Conservation (phyloP, 2,329 filamentous ascomycete genomes). For the Chaetomium sp. region DNA sequence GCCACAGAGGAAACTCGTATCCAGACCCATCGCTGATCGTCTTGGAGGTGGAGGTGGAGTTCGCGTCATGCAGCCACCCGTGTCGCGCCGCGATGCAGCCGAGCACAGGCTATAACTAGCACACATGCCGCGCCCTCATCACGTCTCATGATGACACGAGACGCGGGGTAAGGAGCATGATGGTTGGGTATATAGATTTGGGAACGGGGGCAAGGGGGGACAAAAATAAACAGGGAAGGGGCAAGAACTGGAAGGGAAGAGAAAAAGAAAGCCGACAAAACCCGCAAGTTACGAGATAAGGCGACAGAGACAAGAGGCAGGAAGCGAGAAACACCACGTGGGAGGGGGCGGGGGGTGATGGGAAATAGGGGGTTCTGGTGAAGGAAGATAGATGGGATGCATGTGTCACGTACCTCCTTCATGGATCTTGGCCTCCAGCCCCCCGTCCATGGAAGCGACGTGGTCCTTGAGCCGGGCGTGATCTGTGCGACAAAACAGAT, state of each 20-base stretch:
- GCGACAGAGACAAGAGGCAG: neutral
- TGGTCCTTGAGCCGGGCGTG: constrained; percentile 92
- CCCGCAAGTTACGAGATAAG: constrained; percentile 11
- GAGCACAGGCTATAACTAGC: neutral
- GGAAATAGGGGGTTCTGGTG: too few species aligned
- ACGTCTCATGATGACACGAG: constrained; percentile 1
- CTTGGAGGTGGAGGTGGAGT: neutral
- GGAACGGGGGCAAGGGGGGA: neutral
- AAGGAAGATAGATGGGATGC: too few species aligned
- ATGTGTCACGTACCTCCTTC: constrained; percentile 72
- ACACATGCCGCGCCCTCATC: too few species aligned
- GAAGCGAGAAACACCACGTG: constrained; percentile 7
- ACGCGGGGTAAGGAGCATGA: neutral
- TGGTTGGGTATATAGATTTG: too few species aligned
- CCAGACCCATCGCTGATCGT: neutral
- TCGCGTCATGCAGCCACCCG: constrained; percentile 12
- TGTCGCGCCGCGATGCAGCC: constrained; percentile 10
- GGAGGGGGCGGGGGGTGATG: constrained; percentile 11
- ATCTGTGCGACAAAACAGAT: constrained; percentile 47
- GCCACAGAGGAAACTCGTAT: neutral
- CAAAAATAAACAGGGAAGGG: neutral
- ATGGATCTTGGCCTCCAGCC: constrained; percentile 81
- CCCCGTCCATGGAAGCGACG: constrained; percentile 76
- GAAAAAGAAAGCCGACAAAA: constrained; percentile 25
- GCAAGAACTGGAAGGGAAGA: constrained; percentile 1